Evolutionary conservation across 2,329 filamentous ascomycete genomes (phyloP), one percentile per base, ranked within the genome.

Genomic region (Hypoxylon sp.): DNA sequence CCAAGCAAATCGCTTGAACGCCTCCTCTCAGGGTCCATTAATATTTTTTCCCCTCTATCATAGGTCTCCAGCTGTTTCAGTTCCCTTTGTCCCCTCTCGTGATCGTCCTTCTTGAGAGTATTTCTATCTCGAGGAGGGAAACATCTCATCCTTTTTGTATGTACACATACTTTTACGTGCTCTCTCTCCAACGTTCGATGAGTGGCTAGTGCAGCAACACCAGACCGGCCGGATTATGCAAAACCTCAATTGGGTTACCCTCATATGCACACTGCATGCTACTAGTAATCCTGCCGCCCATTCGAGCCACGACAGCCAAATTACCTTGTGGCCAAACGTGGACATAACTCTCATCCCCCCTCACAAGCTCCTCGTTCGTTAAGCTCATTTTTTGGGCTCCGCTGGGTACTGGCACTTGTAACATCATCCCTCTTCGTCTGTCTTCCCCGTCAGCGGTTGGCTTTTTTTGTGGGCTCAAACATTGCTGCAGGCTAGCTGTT

Each of bases 301-400:
- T 79, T 79, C 76, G 77, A 79, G 77, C 77, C 77, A 79, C 77
- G 77, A 79, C 77, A 79, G 68, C 71, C 53, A 73, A 72, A 65
- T 72, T 75, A 68, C 72, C 64, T 69, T 75, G 72, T 72, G 73
- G 72, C 72, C 74, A 72, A 73, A 77, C 77, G 74, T 77, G 75
- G 74, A 74, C 67, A 68, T 65, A 68, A 71, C 67, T 73, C 71
- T 73, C 70, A 52, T 70, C 60, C 67, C 70, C 70, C 69, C 66
- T 71, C 68, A 53, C 59, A 60, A 61, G 59, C 66, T 67, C 62
- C 64, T 67, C 64, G 68, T 69, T 72, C 70, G 70, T 67, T 72
- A 72, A 68, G 63, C 62, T 69, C 60, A 56, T 59, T 72, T 62
- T 70, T 75, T 68, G 72, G 74, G 73, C 72, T 74, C 66, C 73